Percentiles rank a stretch among this genome's conserved stretches.
These are phyloP conservation scores for Ustilago shanxiensis DNA, from an alignment of 1,284 basidiomycete species.

Conservation along the genomic window DNA sequence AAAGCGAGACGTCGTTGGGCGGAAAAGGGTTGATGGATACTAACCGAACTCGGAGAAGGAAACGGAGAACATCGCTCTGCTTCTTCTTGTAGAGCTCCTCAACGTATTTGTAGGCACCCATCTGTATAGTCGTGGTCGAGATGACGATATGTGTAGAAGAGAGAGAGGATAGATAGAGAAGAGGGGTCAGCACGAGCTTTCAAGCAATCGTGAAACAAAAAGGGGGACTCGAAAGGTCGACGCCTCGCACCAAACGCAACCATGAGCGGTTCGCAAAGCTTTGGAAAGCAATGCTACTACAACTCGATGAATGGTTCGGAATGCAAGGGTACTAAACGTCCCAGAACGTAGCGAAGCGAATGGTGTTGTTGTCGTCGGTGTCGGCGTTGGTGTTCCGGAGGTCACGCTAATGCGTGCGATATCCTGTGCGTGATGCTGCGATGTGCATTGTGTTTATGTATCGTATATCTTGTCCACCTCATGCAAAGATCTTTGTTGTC, in stretches of 20 bases:
- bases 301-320: slow-evolving; percentile 22
- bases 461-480: background rate
- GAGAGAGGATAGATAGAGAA: slow-evolving; percentile 9
- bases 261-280: slow-evolving; percentile 40
- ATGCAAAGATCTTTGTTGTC: background rate
- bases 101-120: slow-evolving; percentile 91
- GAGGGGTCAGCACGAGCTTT: slow-evolving; percentile 53
- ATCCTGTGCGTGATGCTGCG: background rate
- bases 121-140: slow-evolving; percentile 41
- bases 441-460: background rate
- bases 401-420: background rate
- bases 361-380: background rate
- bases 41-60: slow-evolving; percentile 95
- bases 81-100: slow-evolving; percentile 83
- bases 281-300: slow-evolving; percentile 34
- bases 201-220: slow-evolving; percentile 51
- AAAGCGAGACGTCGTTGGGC: slow-evolving; percentile 7
- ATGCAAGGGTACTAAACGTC: slow-evolving; percentile 46
- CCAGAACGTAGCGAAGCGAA: slow-evolving; percentile 33
- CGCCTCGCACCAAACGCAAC: slow-evolving; percentile 26
- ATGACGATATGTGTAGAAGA: background rate
- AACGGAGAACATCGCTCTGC: slow-evolving; percentile 96
- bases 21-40: slow-evolving; percentile 64
- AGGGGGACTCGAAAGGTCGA: slow-evolving; percentile 52
- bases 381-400: background rate